Conservation (phyloP, 352 stramenopile genomes). For the Phytophthora citrophthora region DNA sequence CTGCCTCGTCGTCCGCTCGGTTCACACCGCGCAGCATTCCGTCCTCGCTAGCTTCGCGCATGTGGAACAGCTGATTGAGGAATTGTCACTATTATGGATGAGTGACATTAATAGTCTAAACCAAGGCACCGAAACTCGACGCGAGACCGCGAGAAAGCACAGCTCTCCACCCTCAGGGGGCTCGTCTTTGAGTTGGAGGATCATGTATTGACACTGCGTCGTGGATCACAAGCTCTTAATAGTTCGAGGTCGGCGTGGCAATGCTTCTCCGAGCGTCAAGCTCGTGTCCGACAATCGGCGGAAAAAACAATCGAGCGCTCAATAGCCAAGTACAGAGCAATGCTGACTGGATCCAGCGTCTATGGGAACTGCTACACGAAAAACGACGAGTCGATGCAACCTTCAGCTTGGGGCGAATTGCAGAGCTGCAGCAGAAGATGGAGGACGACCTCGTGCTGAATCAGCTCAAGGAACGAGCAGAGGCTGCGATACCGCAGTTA, state of each 20-base stretch:
- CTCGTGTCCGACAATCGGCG: not conserved
- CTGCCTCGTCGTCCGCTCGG: constrained; percentile 36
- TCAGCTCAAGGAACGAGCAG: constrained; percentile 12
- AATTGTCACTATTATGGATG: too few species aligned
- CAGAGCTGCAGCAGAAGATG: constrained; percentile 12
- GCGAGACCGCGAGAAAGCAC: constrained; percentile 29
- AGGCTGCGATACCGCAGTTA: constrained; percentile 1
- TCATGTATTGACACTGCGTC: too few species aligned
- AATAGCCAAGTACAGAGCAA: constrained; percentile 20
- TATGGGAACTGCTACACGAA: constrained; percentile 33
- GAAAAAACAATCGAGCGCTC: constrained; percentile 14
- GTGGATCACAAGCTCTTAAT: too few species aligned
- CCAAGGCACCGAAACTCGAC: constrained; percentile 34
- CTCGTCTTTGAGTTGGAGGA: too few species aligned
- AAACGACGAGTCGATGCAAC: not conserved
- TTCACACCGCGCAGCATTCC: constrained; percentile 29
- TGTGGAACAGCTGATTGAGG: not conserved
- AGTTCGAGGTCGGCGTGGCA: constrained; percentile 19
- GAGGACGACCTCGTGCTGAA: constrained; percentile 7
- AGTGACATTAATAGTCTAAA: not conserved
- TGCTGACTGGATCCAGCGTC: constrained; percentile 40
- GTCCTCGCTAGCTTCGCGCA: not conserved
- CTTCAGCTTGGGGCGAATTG: not conserved
- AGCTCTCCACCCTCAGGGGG: constrained; percentile 20
- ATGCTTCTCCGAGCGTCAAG: constrained; percentile 26